Evolutionary conservation across 2,329 filamentous ascomycete genomes (phyloP).

Genomic region (Didymellaceae sp.): DNA sequence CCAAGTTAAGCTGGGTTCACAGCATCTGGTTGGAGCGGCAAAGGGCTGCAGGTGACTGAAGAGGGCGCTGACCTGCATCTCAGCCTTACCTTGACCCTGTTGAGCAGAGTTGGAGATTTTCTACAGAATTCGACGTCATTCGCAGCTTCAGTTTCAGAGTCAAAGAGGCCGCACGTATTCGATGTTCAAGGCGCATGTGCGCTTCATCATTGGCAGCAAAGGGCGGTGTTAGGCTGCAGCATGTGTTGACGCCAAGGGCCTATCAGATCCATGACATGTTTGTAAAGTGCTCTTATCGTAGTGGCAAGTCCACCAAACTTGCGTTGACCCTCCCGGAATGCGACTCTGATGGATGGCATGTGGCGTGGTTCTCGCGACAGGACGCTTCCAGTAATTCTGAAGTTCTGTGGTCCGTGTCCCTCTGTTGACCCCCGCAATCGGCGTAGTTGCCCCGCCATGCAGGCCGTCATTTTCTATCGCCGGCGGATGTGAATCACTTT

Average conservation of each 20-base stretch:
- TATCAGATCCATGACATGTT: not conserved
- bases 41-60: slow-evolving; percentile 13
- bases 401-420: not conserved
- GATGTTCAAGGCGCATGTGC: not conserved
- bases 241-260: not conserved
- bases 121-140: not conserved
- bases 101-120: no score
- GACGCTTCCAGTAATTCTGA: not conserved
- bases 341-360: not conserved
- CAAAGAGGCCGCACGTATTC: not conserved
- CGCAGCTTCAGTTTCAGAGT: not conserved
- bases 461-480: slow-evolving; percentile 3
- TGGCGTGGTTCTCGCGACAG: not conserved
- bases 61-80: slow-evolving; percentile 11
- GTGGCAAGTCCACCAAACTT: no score
- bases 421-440: slow-evolving; percentile 1
- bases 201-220: not conserved
- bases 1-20: not conserved
- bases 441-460: slow-evolving; percentile 5
- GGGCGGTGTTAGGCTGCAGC: slow-evolving; percentile 14
- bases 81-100: slow-evolving; percentile 5
- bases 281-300: no score
- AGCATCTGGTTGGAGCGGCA: not conserved
- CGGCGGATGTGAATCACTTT: slow-evolving; percentile 5
- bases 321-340: not conserved